Evolutionary conservation across 257 asterid species (phyloP).

Genomic region (Ilex aquifolium): DNA sequence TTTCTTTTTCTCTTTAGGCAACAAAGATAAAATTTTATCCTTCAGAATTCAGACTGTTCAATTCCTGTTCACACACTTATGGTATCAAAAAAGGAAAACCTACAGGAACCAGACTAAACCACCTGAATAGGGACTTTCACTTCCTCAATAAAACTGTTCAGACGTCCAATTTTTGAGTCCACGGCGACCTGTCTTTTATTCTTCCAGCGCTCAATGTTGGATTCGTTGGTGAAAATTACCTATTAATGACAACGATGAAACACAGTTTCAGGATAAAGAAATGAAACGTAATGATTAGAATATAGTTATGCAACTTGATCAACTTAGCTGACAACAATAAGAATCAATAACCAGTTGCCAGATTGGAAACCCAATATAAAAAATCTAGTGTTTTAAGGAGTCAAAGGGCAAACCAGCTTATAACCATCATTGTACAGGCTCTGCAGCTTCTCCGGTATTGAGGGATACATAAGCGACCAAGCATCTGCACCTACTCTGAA

Average conservation of each 20-base stretch:
- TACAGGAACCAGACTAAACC: slow-evolving; percentile 14
- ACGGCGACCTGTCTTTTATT: slow-evolving; percentile 89
- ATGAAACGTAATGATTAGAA: background rate
- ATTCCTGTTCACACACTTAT: no score
- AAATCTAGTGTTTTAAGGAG: background rate
- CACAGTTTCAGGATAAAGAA: background rate
- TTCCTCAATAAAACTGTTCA: slow-evolving; percentile 67
- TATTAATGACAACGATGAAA: slow-evolving; percentile 11
- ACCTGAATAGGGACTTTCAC: slow-evolving; percentile 93
- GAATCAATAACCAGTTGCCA: background rate
- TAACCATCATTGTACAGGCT: slow-evolving; percentile 63
- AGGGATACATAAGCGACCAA: slow-evolving; percentile 94
- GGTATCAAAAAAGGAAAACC: background rate
- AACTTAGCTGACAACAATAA: background rate
- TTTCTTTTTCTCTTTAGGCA: background rate
- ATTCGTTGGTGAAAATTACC: slow-evolving; percentile 94
- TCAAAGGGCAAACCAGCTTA: slow-evolving; percentile 74
- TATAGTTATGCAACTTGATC: background rate
- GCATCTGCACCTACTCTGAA: slow-evolving; percentile 87
- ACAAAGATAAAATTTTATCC: background rate
- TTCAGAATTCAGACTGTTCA: background rate
- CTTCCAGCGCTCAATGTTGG: slow-evolving; percentile 96
- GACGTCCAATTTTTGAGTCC: slow-evolving; percentile 92
- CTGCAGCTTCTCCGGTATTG: slow-evolving; percentile 89
- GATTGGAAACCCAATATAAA: background rate